phyloP scores from a whole-genome alignment of 2,329 filamentous ascomycete species.

The Alternaria viburni region DNA sequence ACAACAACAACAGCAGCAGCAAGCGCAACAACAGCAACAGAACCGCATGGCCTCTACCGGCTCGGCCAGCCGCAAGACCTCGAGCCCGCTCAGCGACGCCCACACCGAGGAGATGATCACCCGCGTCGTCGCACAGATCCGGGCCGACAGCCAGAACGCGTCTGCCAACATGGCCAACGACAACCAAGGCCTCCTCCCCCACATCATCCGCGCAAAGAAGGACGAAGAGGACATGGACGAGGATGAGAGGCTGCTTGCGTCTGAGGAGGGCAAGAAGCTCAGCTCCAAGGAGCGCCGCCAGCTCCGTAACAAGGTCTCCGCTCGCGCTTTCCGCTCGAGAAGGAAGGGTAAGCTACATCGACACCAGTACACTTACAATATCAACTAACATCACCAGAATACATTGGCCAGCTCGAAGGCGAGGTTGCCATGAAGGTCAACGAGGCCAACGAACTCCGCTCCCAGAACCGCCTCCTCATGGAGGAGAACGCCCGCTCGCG shows the following conservation, averaged over 20 bases:
- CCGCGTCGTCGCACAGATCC: slow-evolving; percentile 90
- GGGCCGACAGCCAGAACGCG: slow-evolving; percentile 66
- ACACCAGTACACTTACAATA: neutral
- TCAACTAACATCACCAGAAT: slow-evolving; percentile 73
- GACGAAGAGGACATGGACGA: slow-evolving; percentile 99
- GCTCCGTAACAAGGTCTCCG: slow-evolving; percentile 98
- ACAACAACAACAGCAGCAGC: slow-evolving; percentile 48
- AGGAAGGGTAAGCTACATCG: slow-evolving; percentile 79
- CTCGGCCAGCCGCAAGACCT: slow-evolving; percentile 42
- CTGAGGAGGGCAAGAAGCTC: slow-evolving; percentile 98
- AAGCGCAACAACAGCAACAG: slow-evolving; percentile 47
- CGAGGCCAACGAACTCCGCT: slow-evolving; percentile 80
- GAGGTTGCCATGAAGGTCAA: slow-evolving; percentile 85
- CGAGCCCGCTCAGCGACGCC: slow-evolving; percentile 52
- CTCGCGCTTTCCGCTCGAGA: slow-evolving; percentile 94
- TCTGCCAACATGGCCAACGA: slow-evolving; percentile 61
- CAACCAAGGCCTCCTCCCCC: slow-evolving; percentile 60
- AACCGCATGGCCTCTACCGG: slow-evolving; percentile 26
- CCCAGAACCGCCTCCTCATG: slow-evolving; percentile 79
- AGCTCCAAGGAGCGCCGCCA: slow-evolving; percentile 96
- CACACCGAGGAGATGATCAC: slow-evolving; percentile 86
- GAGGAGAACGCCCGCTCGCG: slow-evolving; percentile 88
- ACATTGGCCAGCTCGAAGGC: slow-evolving; percentile 90
- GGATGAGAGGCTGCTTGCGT: slow-evolving; percentile 91
- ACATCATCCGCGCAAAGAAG: slow-evolving; percentile 80